Percentiles rank a stretch among this genome's conserved stretches.
Evolutionary conservation across 176 grass and related monocot species (phyloP).

Genomic region (Eremochloa ophiuroides): DNA sequence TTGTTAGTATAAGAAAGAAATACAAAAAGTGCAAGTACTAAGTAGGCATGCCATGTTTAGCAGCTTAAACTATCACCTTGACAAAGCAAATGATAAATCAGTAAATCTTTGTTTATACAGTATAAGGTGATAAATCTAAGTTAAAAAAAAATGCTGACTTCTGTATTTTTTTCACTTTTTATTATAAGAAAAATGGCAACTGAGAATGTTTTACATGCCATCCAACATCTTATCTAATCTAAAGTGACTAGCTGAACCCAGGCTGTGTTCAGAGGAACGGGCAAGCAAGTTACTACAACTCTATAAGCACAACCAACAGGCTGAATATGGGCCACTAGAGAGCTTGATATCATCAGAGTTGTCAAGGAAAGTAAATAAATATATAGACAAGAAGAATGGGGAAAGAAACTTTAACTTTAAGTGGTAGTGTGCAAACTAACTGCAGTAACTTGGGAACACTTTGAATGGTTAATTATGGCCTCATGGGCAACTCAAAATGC

Average conservation of each 20-base stretch:
- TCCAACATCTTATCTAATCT: background rate
- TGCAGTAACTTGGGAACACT: conserved; percentile 1
- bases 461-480: background rate
- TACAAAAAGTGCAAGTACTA: background rate
- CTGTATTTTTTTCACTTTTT: background rate
- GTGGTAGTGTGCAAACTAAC: background rate
- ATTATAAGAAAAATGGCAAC: background rate
- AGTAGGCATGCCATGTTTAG: background rate
- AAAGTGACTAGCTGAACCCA: background rate
- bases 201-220: background rate
- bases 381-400: background rate
- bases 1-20: background rate
- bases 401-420: background rate
- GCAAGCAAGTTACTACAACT: too few species aligned
- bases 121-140: background rate
- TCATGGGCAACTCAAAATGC: background rate
- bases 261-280: background rate
- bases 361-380: background rate
- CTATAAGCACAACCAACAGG: background rate
- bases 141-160: background rate
- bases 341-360: background rate
- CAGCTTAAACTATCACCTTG: background rate
- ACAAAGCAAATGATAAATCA: background rate
- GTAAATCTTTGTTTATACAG: background rate
- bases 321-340: background rate